These are phyloP conservation scores for Sisymbrium irio DNA, from an alignment of 345 rosid genomes.

Conservation along the genomic window DNA sequence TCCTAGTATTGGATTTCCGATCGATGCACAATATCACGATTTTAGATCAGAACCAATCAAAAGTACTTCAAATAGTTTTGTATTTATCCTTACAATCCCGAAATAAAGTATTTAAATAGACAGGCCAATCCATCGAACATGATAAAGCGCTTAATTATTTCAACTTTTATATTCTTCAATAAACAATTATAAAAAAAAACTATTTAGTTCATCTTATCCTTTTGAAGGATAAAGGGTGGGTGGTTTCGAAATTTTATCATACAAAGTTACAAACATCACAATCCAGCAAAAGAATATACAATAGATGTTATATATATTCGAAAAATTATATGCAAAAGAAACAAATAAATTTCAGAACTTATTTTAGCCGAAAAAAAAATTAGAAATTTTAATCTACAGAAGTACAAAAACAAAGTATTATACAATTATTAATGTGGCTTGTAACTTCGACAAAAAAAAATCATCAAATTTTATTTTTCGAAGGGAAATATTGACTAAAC, in stretches of 20 bases:
- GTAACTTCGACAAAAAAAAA: too few relatives aligned
- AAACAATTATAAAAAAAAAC: neutral
- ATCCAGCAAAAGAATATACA: neutral
- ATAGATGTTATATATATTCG: neutral
- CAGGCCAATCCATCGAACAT: conserved; percentile 1
- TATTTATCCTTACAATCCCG: neutral
- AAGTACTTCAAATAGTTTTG: neutral
- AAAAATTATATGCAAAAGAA: neutral
- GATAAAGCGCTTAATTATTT: conserved; percentile 7
- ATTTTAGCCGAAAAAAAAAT: too few relatives aligned
- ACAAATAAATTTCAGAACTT: neutral
- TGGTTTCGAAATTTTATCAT: conserved; percentile 17
- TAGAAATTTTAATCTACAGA: too few relatives aligned
- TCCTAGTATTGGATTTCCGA: neutral
- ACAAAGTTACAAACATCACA: neutral
- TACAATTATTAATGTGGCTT: too few relatives aligned
- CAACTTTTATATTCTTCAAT: neutral
- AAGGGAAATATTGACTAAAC: neutral
- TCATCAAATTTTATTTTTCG: neutral
- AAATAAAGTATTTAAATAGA: neutral
- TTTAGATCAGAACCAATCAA: conserved; percentile 12
- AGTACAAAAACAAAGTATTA: too few relatives aligned
- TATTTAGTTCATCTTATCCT: conserved; percentile 27
- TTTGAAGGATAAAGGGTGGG: conserved; percentile 8
- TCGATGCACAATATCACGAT: neutral